Percentiles rank a stretch among this genome's conserved stretches.
These are phyloP conservation scores for Trichoderma arundinaceum DNA, from an alignment of 2,329 filamentous ascomycete species.

Conservation along the genomic window DNA sequence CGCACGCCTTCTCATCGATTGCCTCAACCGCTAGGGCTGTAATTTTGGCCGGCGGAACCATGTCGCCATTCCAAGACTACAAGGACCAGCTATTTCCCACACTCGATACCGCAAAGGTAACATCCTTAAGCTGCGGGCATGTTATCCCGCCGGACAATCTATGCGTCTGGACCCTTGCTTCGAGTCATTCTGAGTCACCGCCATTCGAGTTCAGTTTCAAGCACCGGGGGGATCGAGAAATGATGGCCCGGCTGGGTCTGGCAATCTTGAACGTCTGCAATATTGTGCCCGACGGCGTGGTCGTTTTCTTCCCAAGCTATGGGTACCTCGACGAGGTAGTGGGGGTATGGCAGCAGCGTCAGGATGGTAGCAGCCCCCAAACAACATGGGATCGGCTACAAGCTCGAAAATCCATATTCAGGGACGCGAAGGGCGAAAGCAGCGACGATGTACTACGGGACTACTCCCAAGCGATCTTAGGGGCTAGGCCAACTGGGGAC, in stretches of 20 bases:
- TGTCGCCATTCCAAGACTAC: constrained; percentile 97
- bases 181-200: constrained; percentile 48
- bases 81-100: constrained; percentile 83
- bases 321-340: constrained; percentile 82
- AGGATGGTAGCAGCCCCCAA: constrained; percentile 38
- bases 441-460: constrained; percentile 73
- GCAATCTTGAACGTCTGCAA: constrained; percentile 74
- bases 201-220: constrained; percentile 88
- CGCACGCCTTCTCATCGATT: constrained; percentile 87
- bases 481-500: constrained; percentile 44
- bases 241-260: constrained; percentile 75
- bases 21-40: constrained; percentile 84
- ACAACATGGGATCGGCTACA: constrained; percentile 65
- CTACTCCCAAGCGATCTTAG: constrained; percentile 72
- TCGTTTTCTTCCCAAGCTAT: constrained; percentile 96
- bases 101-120: constrained; percentile 65
- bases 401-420: constrained; percentile 66
- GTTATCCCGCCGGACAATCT: constrained; percentile 86
- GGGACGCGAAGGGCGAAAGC: constrained; percentile 59
- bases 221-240: constrained; percentile 69
- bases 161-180: constrained; percentile 73
- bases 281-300: constrained; percentile 83
- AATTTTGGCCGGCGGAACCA: constrained; percentile 91
- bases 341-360: constrained; percentile 60
- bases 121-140: constrained; percentile 89